Evolutionary conservation across 2,329 filamentous ascomycete species (phyloP), one percentile per base, ranked within the genome.

Genomic region (Lasiodiplodia gonubiensis): DNA sequence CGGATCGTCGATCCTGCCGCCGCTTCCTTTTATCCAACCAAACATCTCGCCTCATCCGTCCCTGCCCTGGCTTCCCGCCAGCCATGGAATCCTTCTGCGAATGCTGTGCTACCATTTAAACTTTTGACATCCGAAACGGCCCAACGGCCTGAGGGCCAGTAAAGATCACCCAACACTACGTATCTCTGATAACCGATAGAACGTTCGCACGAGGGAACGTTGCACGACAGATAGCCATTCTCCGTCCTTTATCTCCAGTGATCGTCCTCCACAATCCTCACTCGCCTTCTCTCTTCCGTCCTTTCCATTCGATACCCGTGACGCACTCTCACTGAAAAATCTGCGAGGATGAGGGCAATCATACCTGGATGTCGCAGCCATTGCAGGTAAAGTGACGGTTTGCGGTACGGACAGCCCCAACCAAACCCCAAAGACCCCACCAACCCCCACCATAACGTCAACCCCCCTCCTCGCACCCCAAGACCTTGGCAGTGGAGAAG

Each of bases 31-130:
- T 21, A 55, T 30, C 30, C 33, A 55, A 42, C 39, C 30, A n/a
- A 48, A 35, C 53, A n/a, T 21, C 33, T 27, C 33, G 53, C 53
- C 53, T 30, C 18, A 30, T 18, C 53, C 23, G 7, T 14, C 3
- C 33, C 18, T 46, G 16, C 57, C 57, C 57, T 60, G 57, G 57
- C 57, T 59, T 59, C 52, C 52, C 18, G 25, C 27, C 37, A 14
- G 21, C 39, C 7, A 18, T 46, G 33, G 35, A 59, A 59, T 46
- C 55, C 55, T 35, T 37, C 11, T 21, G 55, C 57, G 10, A 18
- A 63, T 63, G 59, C 49, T 21, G 59, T 63, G 59, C 46, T 63
- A 35, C 57, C 57, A 4, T 16, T 8, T 61, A 49, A 49, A 61
- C 57, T 49, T 61, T 61, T 16, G 18, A 46, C 12, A 11, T 46